Evolutionary conservation across 306 rosid genomes (phyloP).

Genomic region (Pueraria montana): DNA sequence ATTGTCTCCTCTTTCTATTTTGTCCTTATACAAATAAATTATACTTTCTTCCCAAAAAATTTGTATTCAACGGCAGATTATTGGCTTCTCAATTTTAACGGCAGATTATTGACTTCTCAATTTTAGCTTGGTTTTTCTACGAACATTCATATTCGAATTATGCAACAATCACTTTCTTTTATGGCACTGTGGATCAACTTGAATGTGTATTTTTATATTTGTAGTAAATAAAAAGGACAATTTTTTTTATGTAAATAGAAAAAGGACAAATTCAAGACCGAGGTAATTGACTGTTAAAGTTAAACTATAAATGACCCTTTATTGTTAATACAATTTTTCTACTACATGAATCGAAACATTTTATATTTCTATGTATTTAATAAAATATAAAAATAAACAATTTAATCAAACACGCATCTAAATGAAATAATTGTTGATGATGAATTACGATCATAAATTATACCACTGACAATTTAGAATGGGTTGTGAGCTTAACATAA

Average conservation of each 20-base stretch:
- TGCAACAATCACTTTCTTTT: background rate
- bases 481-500: background rate
- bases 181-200: background rate
- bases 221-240: conserved; percentile 2
- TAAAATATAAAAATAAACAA: background rate
- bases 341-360: background rate
- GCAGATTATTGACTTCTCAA: no score
- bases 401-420: background rate
- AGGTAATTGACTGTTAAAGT: background rate
- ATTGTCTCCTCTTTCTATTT: background rate
- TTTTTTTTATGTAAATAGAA: background rate
- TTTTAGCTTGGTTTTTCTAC: background rate
- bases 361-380: no score
- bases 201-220: background rate
- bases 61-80: no score
- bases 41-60: background rate
- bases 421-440: conserved; percentile 23
- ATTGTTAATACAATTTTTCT: background rate
- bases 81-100: no score
- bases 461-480: conserved; percentile 5
- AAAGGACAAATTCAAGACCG: background rate
- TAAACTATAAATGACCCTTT: no score
- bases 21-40: background rate
- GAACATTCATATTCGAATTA: background rate
- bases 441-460: conserved; percentile 23